phyloP scores from a whole-genome alignment of 805 yeast species.

The Candida sakaeoensis region DNA sequence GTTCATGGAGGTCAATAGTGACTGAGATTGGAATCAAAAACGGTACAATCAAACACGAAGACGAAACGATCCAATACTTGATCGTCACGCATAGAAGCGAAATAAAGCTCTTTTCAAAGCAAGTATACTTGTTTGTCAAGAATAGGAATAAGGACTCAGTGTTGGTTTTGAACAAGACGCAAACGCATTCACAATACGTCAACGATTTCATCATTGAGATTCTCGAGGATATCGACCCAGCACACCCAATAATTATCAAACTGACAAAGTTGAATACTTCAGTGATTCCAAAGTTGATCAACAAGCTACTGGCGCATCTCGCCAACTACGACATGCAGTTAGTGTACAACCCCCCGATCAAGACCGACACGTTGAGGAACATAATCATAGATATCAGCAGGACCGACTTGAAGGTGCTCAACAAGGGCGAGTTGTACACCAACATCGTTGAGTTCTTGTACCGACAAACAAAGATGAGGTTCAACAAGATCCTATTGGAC shows the following conservation, averaged over 20 bases:
- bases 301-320: constrained; percentile 7
- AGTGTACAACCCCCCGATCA: constrained; percentile 7
- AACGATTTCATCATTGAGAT: constrained; percentile 8
- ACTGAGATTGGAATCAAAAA: constrained; percentile 6
- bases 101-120: constrained; percentile 6
- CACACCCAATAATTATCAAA: constrained; percentile 11
- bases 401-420: constrained; percentile 13
- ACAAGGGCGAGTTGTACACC: constrained; percentile 11
- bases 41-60: constrained; percentile 2
- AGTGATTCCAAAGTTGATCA: constrained; percentile 11
- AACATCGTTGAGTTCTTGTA: constrained; percentile 19
- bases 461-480: constrained; percentile 17
- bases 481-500: constrained; percentile 18
- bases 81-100: constrained; percentile 7
- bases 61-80: constrained; percentile 9
- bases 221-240: constrained; percentile 10
- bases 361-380: constrained; percentile 17
- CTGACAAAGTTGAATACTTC: constrained; percentile 5
- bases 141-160: not conserved
- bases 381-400: constrained; percentile 21
- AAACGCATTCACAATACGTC: constrained; percentile 2
- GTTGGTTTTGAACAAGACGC: constrained; percentile 6
- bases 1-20: constrained; percentile 11
- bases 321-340: constrained; percentile 5
- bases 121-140: constrained; percentile 6